Evolutionary conservation across 1,284 basidiomycete species (phyloP).

Genomic region (Rhizoctonia solani): DNA sequence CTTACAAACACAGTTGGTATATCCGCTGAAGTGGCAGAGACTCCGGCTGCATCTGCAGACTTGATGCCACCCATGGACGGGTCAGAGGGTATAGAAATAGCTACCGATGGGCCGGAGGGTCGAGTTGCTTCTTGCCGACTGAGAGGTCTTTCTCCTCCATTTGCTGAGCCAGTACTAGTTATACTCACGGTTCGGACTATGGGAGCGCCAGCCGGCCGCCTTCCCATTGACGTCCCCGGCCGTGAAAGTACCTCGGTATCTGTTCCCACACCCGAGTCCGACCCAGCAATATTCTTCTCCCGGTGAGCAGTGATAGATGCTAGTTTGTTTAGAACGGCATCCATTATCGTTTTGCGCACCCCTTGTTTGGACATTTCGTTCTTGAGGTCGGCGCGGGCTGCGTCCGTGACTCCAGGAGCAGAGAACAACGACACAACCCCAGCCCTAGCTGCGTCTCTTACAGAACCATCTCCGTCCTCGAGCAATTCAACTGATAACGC

Average conservation of each 20-base stretch:
- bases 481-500: constrained; percentile 79
- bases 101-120: background rate
- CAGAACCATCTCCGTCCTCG: constrained; percentile 88
- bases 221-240: background rate
- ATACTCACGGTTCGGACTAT: constrained; percentile 9
- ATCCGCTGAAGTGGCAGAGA: constrained; percentile 55
- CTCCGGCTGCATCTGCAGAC: constrained; percentile 14
- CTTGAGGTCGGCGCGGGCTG: constrained; percentile 90
- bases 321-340: constrained; percentile 66
- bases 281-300: constrained; percentile 15
- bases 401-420: constrained; percentile 76
- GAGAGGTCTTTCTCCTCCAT: constrained; percentile 7
- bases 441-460: constrained; percentile 81
- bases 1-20: constrained; percentile 62
- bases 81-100: constrained; percentile 13
- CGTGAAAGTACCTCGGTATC: constrained; percentile 23
- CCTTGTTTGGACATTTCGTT: constrained; percentile 84
- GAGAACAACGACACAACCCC: constrained; percentile 86
- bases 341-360: constrained; percentile 84
- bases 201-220: background rate
- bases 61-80: background rate
- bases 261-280: constrained; percentile 21
- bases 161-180: constrained; percentile 21
- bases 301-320: constrained; percentile 46
- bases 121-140: background rate